Base-by-base conservation (phyloP, 2,329 filamentous ascomycete species). In the Chrysoporthe puriensis region DNA sequence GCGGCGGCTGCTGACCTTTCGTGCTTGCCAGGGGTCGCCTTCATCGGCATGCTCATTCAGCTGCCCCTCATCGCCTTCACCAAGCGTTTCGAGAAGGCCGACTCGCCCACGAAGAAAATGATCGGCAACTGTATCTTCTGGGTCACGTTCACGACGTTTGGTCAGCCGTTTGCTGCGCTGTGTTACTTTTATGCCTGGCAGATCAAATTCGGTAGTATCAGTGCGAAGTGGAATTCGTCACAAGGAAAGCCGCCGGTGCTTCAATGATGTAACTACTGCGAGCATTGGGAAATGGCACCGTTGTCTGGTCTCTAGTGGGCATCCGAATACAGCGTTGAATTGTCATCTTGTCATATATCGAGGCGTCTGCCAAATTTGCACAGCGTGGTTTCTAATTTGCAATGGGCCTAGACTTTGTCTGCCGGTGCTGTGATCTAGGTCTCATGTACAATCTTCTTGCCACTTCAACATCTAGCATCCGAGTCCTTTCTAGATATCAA, bases 111-210 rank as follows among this genome's bases (percentile, higher is more conserved):
- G 63, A 92, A 93, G 6, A 92, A 90, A 73, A 85, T 97, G 9
- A 84, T 96, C 40, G 96, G 96, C 1, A 99, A 99, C 78, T 90
- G 90, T 75, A 94, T 96, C 67, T 99, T 99, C 79, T 98, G 96
- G 96, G 85, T 97, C 26, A 95, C 92, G 14, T 99, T 99, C 76
- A 97, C 95, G 71, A 88, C 98, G 2, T 91, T 99, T 14, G 96
- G 96, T 3, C 96, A 99, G 82, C 96, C 96, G 0, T 87, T 98
- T 73, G 96, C 93, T 1, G 94, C 93, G 0, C 82, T 99, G 69
- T 84, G 97, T 77, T 99, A 99, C 78, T 99, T 97, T 78, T 98
- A 98, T 77, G 94, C 94, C 1, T 99, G 96, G 95, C 95, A 98
- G 80, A 93, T 93, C 66, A 98, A 98, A 82, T 97, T 97, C 77